Conservation (phyloP, 306 rosid species). For the Pueraria montana region DNA sequence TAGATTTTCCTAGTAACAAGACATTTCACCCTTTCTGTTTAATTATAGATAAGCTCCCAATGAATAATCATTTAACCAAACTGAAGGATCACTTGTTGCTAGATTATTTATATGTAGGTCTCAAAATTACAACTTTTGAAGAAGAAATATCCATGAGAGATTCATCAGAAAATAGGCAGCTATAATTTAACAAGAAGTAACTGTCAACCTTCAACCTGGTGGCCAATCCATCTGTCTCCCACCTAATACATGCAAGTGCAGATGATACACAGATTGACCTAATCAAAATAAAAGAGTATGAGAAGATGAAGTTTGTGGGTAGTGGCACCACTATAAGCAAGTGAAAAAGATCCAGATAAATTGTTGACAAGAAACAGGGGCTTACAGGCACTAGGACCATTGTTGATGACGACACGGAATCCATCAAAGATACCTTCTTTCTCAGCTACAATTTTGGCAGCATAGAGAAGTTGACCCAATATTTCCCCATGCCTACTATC, state of each 20-base stretch:
- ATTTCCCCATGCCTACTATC: slow-evolving; percentile 77
- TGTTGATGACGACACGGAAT: slow-evolving; percentile 88
- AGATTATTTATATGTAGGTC: not conserved
- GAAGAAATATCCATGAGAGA: slow-evolving; percentile 10
- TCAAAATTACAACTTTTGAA: slow-evolving; percentile 9
- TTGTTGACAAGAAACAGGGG: slow-evolving; percentile 18
- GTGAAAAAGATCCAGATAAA: not conserved
- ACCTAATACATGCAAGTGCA: slow-evolving; percentile 91
- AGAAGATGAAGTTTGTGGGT: not conserved
- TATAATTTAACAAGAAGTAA: not conserved
- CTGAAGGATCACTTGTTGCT: not conserved
- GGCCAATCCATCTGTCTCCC: slow-evolving; percentile 95
- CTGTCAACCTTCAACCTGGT: slow-evolving; percentile 69
- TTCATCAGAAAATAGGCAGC: slow-evolving; percentile 1
- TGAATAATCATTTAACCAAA: slow-evolving; percentile 26
- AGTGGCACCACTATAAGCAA: slow-evolving; percentile 8
- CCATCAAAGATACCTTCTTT: slow-evolving; percentile 85
- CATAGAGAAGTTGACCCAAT: slow-evolving; percentile 81
- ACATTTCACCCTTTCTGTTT: not conserved
- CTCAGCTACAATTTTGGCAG: slow-evolving; percentile 84
- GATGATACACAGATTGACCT: slow-evolving; percentile 95
- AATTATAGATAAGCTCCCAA: not conserved
- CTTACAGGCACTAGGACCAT: slow-evolving; percentile 85
- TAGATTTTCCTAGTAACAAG: not conserved
- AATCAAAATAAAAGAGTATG: slow-evolving; percentile 35